A percentile compares a stretch with the other conserved stretches of the same genome.
These are phyloP conservation scores for Candida silvicultrix DNA, from an alignment of 805 yeast genomes.

Conservation along the genomic window DNA sequence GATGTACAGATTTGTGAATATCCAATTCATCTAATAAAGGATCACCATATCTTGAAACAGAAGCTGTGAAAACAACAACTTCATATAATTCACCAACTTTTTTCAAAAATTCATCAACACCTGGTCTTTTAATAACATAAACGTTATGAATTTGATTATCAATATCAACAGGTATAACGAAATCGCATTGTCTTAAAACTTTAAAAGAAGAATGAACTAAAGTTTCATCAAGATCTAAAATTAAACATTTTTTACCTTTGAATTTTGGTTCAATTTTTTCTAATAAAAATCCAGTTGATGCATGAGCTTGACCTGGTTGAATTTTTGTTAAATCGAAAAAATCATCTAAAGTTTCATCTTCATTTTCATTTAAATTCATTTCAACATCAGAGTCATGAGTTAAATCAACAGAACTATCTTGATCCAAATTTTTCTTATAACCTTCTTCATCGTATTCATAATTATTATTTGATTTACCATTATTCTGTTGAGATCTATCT, in stretches of 20 bases:
- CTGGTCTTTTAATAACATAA: constrained; percentile 95
- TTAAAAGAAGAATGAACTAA: constrained; percentile 94
- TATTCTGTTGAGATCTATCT: background rate
- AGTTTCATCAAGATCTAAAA: constrained; percentile 92
- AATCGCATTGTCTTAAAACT: constrained; percentile 87
- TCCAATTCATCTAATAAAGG: constrained; percentile 90
- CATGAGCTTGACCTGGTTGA: constrained; percentile 67
- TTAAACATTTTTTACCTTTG: constrained; percentile 72
- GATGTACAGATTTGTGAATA: constrained; percentile 69
- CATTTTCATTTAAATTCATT: constrained; percentile 20
- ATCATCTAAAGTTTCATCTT: constrained; percentile 25
- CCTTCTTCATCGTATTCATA: background rate
- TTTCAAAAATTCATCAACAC: constrained; percentile 87
- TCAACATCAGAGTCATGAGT: constrained; percentile 18
- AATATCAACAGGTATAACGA: constrained; percentile 95
- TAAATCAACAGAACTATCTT: constrained; percentile 1
- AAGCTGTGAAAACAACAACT: constrained; percentile 95
- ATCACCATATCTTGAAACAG: constrained; percentile 93
- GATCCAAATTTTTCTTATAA: background rate
- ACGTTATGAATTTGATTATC: constrained; percentile 91
- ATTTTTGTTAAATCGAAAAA: constrained; percentile 54
- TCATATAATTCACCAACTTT: constrained; percentile 84
- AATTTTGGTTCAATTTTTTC: constrained; percentile 45
- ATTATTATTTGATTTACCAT: constrained; percentile 1
- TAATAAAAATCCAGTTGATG: constrained; percentile 61